These are phyloP conservation scores for Exophiala alcalophila DNA, from an alignment of 2,329 filamentous ascomycete genomes.

Conservation along the genomic window DNA sequence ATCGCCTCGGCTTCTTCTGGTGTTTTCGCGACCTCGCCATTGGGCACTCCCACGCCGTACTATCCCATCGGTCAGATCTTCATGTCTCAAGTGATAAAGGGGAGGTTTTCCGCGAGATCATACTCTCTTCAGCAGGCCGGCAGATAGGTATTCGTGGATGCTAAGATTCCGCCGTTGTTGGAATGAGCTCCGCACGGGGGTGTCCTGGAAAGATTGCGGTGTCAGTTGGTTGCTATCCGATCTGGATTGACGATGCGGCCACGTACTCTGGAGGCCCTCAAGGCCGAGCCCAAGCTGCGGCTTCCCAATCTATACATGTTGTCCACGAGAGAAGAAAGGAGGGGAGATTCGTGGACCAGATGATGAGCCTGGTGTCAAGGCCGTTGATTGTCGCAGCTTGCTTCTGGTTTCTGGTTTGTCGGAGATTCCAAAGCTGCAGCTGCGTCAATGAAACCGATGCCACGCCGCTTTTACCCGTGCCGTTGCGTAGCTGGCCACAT, in stretches of 20 bases:
- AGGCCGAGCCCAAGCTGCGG: slow-evolving; percentile 28
- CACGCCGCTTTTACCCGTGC: too few species aligned
- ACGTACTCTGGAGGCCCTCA: slow-evolving; percentile 26
- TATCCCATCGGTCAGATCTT: slow-evolving; percentile 41
- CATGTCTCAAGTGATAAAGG: too few species aligned
- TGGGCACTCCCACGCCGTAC: slow-evolving; percentile 93
- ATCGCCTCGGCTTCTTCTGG: slow-evolving; percentile 86
- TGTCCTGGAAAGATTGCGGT: too few species aligned
- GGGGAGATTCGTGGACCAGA: slow-evolving; percentile 7
- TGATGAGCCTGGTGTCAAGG: too few species aligned
- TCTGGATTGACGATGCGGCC: neutral
- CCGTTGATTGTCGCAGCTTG: too few species aligned
- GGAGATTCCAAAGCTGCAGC: too few species aligned
- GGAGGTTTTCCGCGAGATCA: too few species aligned
- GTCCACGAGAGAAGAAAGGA: slow-evolving; percentile 14
- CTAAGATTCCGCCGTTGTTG: slow-evolving; percentile 86
- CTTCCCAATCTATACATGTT: slow-evolving; percentile 31
- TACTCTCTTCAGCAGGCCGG: slow-evolving; percentile 75
- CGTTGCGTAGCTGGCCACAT: too few species aligned
- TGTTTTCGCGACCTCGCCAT: slow-evolving; percentile 79
- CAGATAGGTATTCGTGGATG: slow-evolving; percentile 98
- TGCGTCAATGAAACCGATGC: too few species aligned
- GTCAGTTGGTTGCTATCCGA: too few species aligned
- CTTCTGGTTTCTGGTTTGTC: too few species aligned
- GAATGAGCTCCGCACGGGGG: slow-evolving; percentile 51